These are phyloP conservation scores for Eucalyptus marginata DNA, from an alignment of 345 rosid genomes.

Conservation along the genomic window DNA sequence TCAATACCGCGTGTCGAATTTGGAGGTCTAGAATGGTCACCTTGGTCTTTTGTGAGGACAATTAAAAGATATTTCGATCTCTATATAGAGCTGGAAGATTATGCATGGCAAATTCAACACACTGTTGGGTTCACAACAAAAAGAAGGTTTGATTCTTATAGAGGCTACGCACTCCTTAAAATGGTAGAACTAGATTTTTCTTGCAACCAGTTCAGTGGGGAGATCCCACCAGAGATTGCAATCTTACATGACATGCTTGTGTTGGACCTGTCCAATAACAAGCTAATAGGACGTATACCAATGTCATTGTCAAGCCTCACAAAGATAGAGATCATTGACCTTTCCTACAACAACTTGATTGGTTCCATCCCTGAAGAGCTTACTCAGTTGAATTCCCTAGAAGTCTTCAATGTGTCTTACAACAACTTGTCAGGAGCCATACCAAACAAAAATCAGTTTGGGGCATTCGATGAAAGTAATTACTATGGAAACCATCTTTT, in stretches of 20 bases:
- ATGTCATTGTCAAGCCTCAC: neutral
- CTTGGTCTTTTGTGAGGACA: no score
- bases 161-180: no score
- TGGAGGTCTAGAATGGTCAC: no score
- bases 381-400: neutral
- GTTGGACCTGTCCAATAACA: rapidly evolving
- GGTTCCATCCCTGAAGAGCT: neutral
- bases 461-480: rapidly evolving
- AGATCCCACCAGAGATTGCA: neutral
- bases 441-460: neutral
- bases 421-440: neutral
- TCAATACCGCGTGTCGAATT: no score
- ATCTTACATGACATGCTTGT: rapidly evolving
- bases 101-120: no score
- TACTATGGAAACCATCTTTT: neutral
- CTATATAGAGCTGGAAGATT: no score
- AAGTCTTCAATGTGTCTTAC: neutral
- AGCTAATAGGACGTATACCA: rapidly evolving
- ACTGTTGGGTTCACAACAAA: no score
- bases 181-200: neutral
- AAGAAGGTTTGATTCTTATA: no score
- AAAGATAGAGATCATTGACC: neutral
- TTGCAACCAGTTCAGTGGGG: rapidly evolving
- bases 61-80: no score
- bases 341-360: neutral